A percentile compares a stretch with the other conserved stretches of the same genome.
Evolutionary conservation across 208 protist species (phyloP).

Genomic region (Trypanosoma mega): DNA sequence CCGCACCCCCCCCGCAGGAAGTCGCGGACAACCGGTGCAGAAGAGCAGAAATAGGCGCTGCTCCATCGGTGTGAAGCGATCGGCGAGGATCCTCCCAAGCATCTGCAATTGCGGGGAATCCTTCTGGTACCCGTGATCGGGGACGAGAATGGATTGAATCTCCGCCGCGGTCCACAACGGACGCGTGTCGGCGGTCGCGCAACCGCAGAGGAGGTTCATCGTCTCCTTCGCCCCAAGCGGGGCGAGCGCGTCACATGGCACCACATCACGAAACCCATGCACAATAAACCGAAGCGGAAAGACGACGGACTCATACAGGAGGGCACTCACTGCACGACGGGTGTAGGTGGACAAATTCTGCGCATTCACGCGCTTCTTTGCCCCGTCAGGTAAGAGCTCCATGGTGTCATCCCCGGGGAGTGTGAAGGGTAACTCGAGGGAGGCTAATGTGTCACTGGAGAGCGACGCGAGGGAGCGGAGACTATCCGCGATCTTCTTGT

Average conservation of each 20-base stretch:
- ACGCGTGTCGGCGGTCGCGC: constrained; percentile 31
- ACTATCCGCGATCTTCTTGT: constrained; percentile 47
- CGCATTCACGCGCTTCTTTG: constrained; percentile 39
- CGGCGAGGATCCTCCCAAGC: constrained; percentile 65
- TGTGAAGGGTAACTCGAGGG: constrained; percentile 81
- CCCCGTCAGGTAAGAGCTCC: constrained; percentile 55
- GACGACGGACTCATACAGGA: constrained; percentile 75
- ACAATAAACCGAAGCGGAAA: constrained; percentile 64
- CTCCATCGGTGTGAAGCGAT: constrained; percentile 68
- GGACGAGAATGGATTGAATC: constrained; percentile 76
- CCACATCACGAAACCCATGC: constrained; percentile 72
- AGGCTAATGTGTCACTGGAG: constrained; percentile 33
- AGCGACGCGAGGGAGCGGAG: constrained; percentile 41
- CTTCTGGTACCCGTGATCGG: constrained; percentile 88
- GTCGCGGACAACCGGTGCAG: constrained; percentile 84
- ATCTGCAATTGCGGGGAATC: constrained; percentile 77
- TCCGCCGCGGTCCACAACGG: constrained; percentile 81
- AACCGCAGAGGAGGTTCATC: constrained; percentile 63
- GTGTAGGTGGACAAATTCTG: constrained; percentile 63
- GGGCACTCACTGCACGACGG: constrained; percentile 45
- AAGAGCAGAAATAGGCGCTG: constrained; percentile 89
- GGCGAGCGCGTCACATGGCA: constrained; percentile 64
- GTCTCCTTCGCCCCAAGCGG: constrained; percentile 61
- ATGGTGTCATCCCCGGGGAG: constrained; percentile 73
- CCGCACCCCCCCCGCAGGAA: constrained; percentile 81